These are phyloP conservation scores for Acrodontium crateriforme DNA, from an alignment of 2,329 filamentous ascomycete genomes.

Conservation along the genomic window DNA sequence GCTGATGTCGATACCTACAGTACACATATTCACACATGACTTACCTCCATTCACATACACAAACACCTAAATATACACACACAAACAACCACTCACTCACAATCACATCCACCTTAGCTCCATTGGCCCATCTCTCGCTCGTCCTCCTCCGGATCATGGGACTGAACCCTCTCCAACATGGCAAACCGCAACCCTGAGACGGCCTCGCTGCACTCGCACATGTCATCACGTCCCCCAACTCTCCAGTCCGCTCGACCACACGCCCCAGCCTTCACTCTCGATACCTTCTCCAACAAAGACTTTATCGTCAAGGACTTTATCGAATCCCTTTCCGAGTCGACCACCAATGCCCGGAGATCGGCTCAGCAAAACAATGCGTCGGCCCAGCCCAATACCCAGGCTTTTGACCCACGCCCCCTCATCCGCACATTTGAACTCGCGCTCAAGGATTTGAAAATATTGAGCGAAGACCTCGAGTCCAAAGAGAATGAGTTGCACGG, in stretches of 20 bases:
- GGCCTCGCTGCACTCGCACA: conserved; percentile 25
- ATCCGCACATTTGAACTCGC: conserved; percentile 85
- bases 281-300: conserved; percentile 56
- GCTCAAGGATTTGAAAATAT: conserved; percentile 51
- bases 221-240: conserved; percentile 15
- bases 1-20: too few species aligned
- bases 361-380: conserved; percentile 26
- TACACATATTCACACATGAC: too few species aligned
- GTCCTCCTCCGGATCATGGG: too few species aligned
- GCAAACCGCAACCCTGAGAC: conserved; percentile 22
- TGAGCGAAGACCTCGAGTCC: conserved; percentile 74
- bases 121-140: too few species aligned
- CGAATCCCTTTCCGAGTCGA: conserved; percentile 76
- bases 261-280: conserved; percentile 55
- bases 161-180: too few species aligned
- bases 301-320: conserved; percentile 98
- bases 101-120: too few species aligned
- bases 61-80: too few species aligned
- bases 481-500: conserved; percentile 83
- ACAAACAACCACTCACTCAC: too few species aligned
- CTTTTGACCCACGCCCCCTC: conserved; percentile 88
- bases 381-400: conserved; percentile 19
- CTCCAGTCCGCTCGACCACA: conserved; percentile 10
- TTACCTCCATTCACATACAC: too few species aligned
- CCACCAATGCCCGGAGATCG: conserved; percentile 68